These are phyloP conservation scores for Diaporthe citriasiana DNA, from an alignment of 2,329 filamentous ascomycete species.

Conservation along the genomic window DNA sequence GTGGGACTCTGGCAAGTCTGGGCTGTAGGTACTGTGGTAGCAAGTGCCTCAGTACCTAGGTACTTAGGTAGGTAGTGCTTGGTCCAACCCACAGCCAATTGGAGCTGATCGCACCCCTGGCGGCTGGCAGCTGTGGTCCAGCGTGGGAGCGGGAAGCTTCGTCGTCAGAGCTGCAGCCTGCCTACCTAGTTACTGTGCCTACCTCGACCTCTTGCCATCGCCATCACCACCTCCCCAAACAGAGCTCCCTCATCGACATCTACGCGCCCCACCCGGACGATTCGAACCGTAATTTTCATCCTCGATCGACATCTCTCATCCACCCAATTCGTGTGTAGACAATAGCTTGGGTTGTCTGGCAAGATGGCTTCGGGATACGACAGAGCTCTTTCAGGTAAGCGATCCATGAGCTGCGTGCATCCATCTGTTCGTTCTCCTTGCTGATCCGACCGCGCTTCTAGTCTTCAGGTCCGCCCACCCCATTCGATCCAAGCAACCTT, in stretches of 20 bases:
- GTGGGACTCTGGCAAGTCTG: not conserved
- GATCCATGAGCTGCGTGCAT: constrained; percentile 39
- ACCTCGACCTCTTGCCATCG: constrained; percentile 9
- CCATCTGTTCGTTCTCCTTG: constrained; percentile 45
- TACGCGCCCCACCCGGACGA: constrained; percentile 36
- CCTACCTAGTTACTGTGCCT: constrained; percentile 33
- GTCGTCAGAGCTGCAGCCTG: constrained; percentile 48
- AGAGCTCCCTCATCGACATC: constrained; percentile 34
- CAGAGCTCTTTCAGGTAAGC: constrained; percentile 96
- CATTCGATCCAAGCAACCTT: constrained; percentile 50
- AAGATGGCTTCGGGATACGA: constrained; percentile 95
- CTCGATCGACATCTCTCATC: not conserved
- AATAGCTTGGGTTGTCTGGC: constrained; percentile 29
- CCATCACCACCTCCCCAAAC: constrained; percentile 31
- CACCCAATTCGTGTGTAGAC: not conserved
- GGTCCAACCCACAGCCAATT: constrained; percentile 36
- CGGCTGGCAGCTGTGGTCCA: constrained; percentile 37
- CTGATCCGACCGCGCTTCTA: constrained; percentile 64
- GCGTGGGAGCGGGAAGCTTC: constrained; percentile 32
- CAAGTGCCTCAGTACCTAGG: not conserved
- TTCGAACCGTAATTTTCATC: not conserved
- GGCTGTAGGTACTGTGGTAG: no score
- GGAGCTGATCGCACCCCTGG: constrained; percentile 23
- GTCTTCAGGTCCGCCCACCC: constrained; percentile 81
- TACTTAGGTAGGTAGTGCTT: not conserved